These are phyloP conservation scores for Knoxdaviesia capensis DNA, from an alignment of 2,329 filamentous ascomycete genomes.

Conservation along the genomic window DNA sequence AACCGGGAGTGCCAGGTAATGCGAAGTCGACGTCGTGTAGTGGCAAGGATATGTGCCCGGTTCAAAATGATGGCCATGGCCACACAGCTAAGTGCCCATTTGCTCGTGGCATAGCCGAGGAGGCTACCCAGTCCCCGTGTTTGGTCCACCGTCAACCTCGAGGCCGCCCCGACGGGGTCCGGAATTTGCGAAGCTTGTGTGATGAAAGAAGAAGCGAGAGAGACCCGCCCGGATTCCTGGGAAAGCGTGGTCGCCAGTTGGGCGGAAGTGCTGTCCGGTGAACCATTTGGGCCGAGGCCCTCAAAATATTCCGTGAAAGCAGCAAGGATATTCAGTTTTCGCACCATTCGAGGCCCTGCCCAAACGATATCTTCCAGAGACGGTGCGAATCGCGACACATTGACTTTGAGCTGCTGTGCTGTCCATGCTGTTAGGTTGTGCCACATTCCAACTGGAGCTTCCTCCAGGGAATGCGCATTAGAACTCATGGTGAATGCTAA, in stretches of 20 bases:
- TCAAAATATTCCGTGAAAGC: no score
- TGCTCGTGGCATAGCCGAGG: conserved; percentile 76
- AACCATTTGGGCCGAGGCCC: no score
- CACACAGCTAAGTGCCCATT: conserved; percentile 80
- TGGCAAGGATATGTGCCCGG: conserved; percentile 82
- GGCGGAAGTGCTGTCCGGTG: no score
- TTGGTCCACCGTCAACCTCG: no score
- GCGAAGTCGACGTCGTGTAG: conserved; percentile 60
- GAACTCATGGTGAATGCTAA: no score
- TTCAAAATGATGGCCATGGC: conserved; percentile 75
- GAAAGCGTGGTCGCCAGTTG: no score
- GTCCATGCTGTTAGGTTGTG: conserved; percentile 29
- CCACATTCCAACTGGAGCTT: no score
- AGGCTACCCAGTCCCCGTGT: conserved; percentile 44
- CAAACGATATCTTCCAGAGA: conserved; percentile 48
- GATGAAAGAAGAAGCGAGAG: no score
- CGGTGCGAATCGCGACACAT: conserved; percentile 38
- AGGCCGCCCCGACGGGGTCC: no score
- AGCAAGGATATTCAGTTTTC: conserved; percentile 22
- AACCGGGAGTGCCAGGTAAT: conserved; percentile 56
- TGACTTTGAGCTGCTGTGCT: conserved; percentile 14
- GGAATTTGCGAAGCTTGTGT: no score
- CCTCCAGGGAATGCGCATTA: no score
- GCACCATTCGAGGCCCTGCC: conserved; percentile 51
- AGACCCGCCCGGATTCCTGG: no score